Conservation (phyloP, 176 grass and related monocot genomes). For the Oryza brachyantha region DNA sequence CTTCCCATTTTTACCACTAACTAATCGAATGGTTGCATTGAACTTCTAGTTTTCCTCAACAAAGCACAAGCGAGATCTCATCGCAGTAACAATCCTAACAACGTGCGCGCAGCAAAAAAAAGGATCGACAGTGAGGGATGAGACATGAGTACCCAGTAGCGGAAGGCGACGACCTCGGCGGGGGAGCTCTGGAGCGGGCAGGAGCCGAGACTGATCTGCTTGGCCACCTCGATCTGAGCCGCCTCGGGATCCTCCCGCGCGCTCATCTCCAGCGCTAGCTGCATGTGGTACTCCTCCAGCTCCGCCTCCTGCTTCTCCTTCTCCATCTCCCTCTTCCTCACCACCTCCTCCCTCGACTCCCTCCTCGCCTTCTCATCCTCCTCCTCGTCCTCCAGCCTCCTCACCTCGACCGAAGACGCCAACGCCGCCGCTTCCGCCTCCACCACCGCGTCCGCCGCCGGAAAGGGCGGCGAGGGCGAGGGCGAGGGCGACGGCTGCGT, state of each 20-base stretch:
- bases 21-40: not conserved
- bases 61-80: constrained; percentile 15
- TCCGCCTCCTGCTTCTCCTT: constrained; percentile 44
- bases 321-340: constrained; percentile 22
- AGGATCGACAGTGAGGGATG: not conserved
- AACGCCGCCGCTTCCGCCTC: not conserved
- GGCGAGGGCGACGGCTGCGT: constrained; percentile 12
- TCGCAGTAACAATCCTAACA: not conserved
- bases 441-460: constrained; percentile 7
- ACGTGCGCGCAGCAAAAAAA: not conserved
- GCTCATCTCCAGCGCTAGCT: constrained; percentile 93
- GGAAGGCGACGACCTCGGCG: constrained; percentile 71
- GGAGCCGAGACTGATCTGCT: constrained; percentile 95
- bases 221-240: constrained; percentile 91
- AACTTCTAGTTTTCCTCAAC: not conserved
- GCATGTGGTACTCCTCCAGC: constrained; percentile 92
- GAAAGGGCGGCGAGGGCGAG: not conserved
- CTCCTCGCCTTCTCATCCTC: constrained; percentile 1
- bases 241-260: constrained; percentile 92
- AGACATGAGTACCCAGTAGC: constrained; percentile 73
- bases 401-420: constrained; percentile 18
- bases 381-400: not conserved
- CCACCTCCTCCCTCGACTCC: not conserved
- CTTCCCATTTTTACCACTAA: not conserved
- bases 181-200: constrained; percentile 65